A percentile compares a stretch with the other conserved stretches of the same genome.
These are phyloP conservation scores for Teunomyces cretensis DNA, from an alignment of 805 yeast species.

Conservation along the genomic window DNA sequence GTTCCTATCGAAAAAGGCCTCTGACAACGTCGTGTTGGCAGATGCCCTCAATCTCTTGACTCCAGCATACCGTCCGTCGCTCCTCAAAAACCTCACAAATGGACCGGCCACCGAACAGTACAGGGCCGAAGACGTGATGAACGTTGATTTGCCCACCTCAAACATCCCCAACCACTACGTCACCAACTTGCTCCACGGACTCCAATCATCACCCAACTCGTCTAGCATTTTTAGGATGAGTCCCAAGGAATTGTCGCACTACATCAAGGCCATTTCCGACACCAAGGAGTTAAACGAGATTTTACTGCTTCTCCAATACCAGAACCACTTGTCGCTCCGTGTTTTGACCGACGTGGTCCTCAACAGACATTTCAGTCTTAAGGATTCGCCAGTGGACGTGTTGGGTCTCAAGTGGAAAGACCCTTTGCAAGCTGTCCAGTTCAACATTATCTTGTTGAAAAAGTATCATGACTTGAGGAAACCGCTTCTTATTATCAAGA, in stretches of 20 bases:
- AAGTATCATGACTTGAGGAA: slow-evolving; percentile 35
- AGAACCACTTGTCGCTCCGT: slow-evolving; percentile 24
- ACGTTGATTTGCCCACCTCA: slow-evolving; percentile 3
- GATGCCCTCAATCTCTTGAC: slow-evolving; percentile 38
- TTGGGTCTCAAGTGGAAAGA: slow-evolving; percentile 10
- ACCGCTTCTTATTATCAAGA: slow-evolving; percentile 31
- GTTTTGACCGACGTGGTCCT: slow-evolving; percentile 26
- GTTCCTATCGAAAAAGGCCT: slow-evolving; percentile 3
- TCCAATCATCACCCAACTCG: slow-evolving; percentile 15
- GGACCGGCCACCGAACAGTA: slow-evolving; percentile 34
- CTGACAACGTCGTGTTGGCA: slow-evolving; percentile 26
- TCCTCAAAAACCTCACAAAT: slow-evolving; percentile 29
- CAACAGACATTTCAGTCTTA: slow-evolving; percentile 21
- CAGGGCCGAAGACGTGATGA: slow-evolving; percentile 11
- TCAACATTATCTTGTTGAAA: slow-evolving; percentile 33
- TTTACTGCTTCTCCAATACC: slow-evolving; percentile 22
- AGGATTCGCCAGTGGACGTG: slow-evolving; percentile 17
- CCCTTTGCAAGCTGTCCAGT: slow-evolving; percentile 26
- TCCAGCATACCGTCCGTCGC: slow-evolving; percentile 20
- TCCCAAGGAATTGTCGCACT: slow-evolving; percentile 16
- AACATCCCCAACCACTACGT: slow-evolving; percentile 8
- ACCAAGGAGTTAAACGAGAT: slow-evolving; percentile 12
- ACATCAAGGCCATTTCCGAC: slow-evolving; percentile 15
- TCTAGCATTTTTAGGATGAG: slow-evolving; percentile 15
- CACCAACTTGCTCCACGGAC: slow-evolving; percentile 25